Base-by-base conservation (phyloP, 1,284 basidiomycete genomes). In the Pterulicium gracile region DNA sequence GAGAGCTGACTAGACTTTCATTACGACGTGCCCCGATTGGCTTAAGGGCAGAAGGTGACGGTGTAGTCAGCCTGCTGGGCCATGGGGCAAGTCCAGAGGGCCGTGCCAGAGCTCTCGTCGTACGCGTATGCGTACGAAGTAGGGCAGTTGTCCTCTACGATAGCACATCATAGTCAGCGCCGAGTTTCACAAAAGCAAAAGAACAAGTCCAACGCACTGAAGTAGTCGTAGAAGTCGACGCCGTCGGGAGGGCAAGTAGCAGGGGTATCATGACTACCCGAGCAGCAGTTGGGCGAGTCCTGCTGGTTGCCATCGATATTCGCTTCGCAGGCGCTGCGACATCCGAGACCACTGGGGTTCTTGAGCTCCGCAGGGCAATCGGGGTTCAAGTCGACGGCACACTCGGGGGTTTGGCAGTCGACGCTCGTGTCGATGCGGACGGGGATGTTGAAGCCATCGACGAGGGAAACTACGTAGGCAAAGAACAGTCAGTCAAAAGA, bases 401-500 rank as follows among this genome's bases (percentile, higher is more conserved):
- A 72, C 45, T 52, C 49, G 2, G 67, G 62, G 17, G 60, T 50
- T 15, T 43, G 49, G 53, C 69, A 72, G 14, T 60, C 62, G 13
- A 51, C 53, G 47, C 56, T 62, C 53, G 63, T 64, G 14, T 55
- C 54, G 48, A 72, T 64, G 2, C 54, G 42, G 47, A 71, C 53
- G n/a, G 70, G 70, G 1, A 72, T 50, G 56, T 72, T 70, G 54
- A 58, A 61, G 1, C 65, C 65, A 48, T 67, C 64, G 10, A 66
- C 64, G 14, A 61, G 52, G 4, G 58, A 59, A 0, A 60, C 45
- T 48, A 39, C 5, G 19, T 7, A n/a, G 24, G 14, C 40, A 24
- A 39, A 17, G 36, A 20, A n/a, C n/a, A n/a, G n/a, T n/a, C n/a
- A 15, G 42, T n/a, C n/a, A n/a, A n/a, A n/a, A n/a, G n/a, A n/a